Conservation (phyloP, 2,329 filamentous ascomycete species). For the Geosmithia morbida region DNA sequence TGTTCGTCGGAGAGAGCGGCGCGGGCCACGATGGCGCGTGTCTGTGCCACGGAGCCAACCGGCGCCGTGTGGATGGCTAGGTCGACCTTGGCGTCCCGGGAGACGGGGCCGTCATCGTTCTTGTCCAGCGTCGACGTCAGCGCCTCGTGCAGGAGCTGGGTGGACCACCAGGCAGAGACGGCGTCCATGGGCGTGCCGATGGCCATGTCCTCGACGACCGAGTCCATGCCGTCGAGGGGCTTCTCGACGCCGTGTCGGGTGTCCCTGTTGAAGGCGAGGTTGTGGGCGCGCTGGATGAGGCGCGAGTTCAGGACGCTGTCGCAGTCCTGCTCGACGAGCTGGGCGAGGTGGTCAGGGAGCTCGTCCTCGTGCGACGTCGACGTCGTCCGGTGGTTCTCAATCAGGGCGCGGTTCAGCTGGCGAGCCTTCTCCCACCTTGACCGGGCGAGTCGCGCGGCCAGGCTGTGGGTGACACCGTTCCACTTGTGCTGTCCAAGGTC, state of each 20-base stretch:
- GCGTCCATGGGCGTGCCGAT: constrained; percentile 82
- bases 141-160: constrained; percentile 53
- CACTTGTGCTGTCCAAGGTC: constrained; percentile 53
- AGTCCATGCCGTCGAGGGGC: constrained; percentile 60
- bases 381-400: constrained; percentile 23
- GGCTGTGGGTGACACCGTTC: constrained; percentile 47
- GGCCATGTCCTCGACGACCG: constrained; percentile 71
- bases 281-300: constrained; percentile 75
- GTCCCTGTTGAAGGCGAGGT: constrained; percentile 74
- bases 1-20: constrained; percentile 40
- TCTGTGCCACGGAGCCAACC: constrained; percentile 57
- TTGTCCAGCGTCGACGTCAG: constrained; percentile 49
- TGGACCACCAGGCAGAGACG: constrained; percentile 84
- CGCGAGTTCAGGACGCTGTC: constrained; percentile 67
- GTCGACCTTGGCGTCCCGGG: constrained; percentile 26
- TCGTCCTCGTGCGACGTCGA: constrained; percentile 35
- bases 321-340: constrained; percentile 64
- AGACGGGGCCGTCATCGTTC: constrained; percentile 14
- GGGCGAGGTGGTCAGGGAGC: constrained; percentile 62
- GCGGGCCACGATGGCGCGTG: constrained; percentile 43
- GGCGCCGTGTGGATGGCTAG: constrained; percentile 63
- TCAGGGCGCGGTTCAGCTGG: constrained; percentile 37
- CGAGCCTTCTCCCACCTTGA: constrained; percentile 73
- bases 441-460: constrained; percentile 60
- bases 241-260: constrained; percentile 51